A percentile compares a stretch with the other conserved stretches of the same genome.
Evolutionary conservation across 2,329 filamentous ascomycete genomes (phyloP).

Genomic region (Fusarium sp.): DNA sequence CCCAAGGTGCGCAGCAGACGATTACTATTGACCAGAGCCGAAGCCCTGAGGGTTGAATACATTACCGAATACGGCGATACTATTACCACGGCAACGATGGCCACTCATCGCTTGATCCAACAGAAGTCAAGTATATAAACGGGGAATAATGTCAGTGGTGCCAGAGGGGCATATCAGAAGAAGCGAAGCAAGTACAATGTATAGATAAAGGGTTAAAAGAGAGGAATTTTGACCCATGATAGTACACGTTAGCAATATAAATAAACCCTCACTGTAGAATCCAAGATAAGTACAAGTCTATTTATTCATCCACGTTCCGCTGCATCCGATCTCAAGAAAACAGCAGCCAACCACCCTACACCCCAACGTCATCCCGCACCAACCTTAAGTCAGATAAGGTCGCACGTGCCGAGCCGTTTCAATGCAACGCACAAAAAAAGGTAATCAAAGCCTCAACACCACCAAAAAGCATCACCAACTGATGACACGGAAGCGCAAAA

Average conservation of each 20-base stretch:
- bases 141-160: not conserved
- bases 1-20: not conserved
- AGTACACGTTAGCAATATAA: not conserved
- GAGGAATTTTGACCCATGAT: not conserved
- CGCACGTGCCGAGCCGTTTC: constrained; percentile 1
- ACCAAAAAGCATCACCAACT: not conserved
- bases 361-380: not conserved
- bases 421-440: not conserved
- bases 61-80: not conserved
- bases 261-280: not conserved
- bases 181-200: not conserved
- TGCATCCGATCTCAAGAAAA: not conserved
- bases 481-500: not conserved
- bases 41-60: not conserved
- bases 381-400: constrained; percentile 20
- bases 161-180: not conserved
- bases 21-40: not conserved
- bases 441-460: not conserved
- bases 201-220: not conserved
- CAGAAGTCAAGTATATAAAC: not conserved
- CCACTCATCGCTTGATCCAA: not conserved
- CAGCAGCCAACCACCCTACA: not conserved
- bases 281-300: not conserved
- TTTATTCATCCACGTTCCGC: not conserved
- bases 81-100: not conserved